phyloP scores from a whole-genome alignment of 2,329 filamentous ascomycete genomes.

The Fonsecaea monophora region DNA sequence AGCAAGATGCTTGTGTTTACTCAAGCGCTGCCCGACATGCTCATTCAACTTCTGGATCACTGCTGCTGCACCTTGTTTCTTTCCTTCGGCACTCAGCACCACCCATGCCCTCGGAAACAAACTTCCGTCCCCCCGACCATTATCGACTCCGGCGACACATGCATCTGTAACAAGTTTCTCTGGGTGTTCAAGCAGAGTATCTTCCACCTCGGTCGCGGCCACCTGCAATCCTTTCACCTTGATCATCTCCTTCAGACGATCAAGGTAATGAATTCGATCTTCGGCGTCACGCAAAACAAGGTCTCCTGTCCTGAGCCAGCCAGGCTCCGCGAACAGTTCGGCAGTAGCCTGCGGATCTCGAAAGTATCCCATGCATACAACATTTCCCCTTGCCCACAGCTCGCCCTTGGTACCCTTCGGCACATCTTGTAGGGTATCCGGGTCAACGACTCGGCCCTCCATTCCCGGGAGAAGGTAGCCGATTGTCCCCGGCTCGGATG shows the following conservation, averaged over 20 bases:
- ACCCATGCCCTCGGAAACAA: conserved; percentile 1
- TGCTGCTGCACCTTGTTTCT: not conserved
- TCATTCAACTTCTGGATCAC: conserved; percentile 2
- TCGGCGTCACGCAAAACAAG: not conserved
- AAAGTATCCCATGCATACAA: conserved; percentile 5
- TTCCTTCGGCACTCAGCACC: not conserved
- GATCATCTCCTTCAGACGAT: conserved; percentile 30
- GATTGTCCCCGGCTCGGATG: not conserved
- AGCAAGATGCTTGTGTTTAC: not conserved
- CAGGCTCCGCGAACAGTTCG: conserved; percentile 2
- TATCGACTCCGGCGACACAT: not conserved
- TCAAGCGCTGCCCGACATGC: conserved; percentile 2
- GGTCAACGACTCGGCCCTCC: conserved; percentile 4
- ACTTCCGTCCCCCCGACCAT: not conserved
- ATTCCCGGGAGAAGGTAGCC: not conserved
- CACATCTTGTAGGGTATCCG: not conserved
- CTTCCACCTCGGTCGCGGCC: conserved; percentile 56
- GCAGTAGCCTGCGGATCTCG: conserved; percentile 3
- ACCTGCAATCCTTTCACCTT: conserved; percentile 52
- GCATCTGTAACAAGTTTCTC: conserved; percentile 39
- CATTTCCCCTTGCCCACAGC: conserved; percentile 2
- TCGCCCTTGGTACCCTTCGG: conserved; percentile 6
- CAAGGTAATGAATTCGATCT: conserved; percentile 5
- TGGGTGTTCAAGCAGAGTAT: conserved; percentile 45
- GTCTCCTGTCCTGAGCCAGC: conserved; percentile 7